Evolutionary conservation across 306 rosid species (phyloP), one percentile per base, ranked within the genome.

Genomic region (Quercus gilva): DNA sequence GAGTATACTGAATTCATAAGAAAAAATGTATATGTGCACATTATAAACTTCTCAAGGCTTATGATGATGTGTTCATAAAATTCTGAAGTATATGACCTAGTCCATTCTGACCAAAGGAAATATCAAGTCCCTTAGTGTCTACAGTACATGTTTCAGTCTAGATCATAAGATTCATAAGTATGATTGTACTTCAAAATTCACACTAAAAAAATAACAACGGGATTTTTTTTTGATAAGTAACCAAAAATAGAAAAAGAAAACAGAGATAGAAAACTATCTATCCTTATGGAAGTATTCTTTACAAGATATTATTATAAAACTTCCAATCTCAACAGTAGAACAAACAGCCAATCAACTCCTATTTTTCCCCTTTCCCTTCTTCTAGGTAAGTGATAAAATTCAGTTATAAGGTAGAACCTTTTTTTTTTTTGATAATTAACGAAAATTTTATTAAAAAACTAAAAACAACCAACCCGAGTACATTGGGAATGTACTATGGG

Each of bases 1-100:
- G 71, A 91, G 83, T 52, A 69, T 56, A 80, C 23, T 73, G 52
- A 59, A 79, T 69, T 87, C 81, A 86, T 70, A 77, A 55, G 77
- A 76, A 49, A 29, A 25, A 53, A 58, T 41, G 26, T 55, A 69
- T 51, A 63, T 53, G 65, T 61, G 63, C 51, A 35, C 68, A 14
- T 59, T 55, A 80, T 2, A 68, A 53, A 52, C 43, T 67, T 67
- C 43, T 67, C 51, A 33, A 68, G 52, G 5, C 52, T 17, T 17
- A 17, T 7, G 20, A 29, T 29, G 43, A 64, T 17, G 41, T 29
- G 9, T 6, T 64, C 41, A 64, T 64, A 19, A 64, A 64, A 35
- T 63, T 64, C 41, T 17, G 70, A 6, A 31, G 70, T 29, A 31
- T 25, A 61, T 64, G 43, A 28, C 13, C 45, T 17, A 64, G 23